phyloP scores from a whole-genome alignment of 352 stramenopile genomes.

The Aphanomyces invadans region DNA sequence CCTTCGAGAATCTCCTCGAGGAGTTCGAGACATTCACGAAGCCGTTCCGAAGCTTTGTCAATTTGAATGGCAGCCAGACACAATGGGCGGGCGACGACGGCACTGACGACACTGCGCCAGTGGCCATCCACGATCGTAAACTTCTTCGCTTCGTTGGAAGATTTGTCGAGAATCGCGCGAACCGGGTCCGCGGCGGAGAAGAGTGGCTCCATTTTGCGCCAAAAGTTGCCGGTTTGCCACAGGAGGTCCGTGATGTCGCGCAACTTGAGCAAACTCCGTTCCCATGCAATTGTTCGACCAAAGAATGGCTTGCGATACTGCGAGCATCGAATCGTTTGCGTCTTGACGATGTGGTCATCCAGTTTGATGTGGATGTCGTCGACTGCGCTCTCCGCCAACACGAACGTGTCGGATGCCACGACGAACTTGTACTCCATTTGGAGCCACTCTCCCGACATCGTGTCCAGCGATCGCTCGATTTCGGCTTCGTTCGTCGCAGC shows the following conservation, averaged over 20 bases:
- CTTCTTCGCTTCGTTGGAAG: constrained; percentile 35
- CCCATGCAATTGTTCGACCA: constrained; percentile 40
- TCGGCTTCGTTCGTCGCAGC: constrained; percentile 59
- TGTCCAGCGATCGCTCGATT: constrained; percentile 40
- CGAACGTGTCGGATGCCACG: constrained; percentile 16
- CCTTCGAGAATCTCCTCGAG: constrained; percentile 40
- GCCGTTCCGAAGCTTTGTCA: constrained; percentile 30
- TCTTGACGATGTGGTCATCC: constrained; percentile 89
- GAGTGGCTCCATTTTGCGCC: constrained; percentile 42
- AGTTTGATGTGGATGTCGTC: constrained; percentile 42
- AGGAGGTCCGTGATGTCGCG: constrained; percentile 36
- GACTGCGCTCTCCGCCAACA: constrained; percentile 34
- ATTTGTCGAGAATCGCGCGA: constrained; percentile 35
- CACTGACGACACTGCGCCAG: constrained; percentile 30
- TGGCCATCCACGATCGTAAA: constrained; percentile 41
- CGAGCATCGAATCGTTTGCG: constrained; percentile 90
- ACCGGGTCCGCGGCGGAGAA: constrained; percentile 33
- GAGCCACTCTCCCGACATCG: constrained; percentile 48
- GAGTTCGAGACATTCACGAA: constrained; percentile 35
- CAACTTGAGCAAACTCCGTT: constrained; percentile 40
- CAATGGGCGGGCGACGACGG: constrained; percentile 30
- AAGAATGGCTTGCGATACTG: constrained; percentile 91
- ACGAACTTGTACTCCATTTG: constrained; percentile 39
- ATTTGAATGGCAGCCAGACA: constrained; percentile 35
- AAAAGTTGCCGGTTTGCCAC: constrained; percentile 36